Evolutionary conservation across 257 asterid genomes (phyloP).

Genomic region (Parsonsia alboflavescens): DNA sequence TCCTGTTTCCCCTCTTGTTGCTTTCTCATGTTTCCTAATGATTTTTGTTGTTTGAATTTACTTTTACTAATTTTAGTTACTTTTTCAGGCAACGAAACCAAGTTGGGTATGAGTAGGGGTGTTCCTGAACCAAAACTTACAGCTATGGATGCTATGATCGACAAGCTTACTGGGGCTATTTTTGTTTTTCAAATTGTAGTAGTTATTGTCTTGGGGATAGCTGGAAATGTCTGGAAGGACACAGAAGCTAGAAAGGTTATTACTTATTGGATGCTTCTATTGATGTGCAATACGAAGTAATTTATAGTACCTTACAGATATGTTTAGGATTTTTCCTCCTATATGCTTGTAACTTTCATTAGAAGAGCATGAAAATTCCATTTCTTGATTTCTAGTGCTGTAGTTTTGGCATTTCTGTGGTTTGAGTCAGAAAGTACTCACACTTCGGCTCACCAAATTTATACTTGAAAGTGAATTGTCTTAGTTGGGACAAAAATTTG

Average conservation of each 20-base stretch:
- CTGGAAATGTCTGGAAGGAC: slow-evolving; percentile 98
- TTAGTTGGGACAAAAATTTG: not conserved
- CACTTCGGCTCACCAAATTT: not conserved
- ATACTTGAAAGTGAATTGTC: not conserved
- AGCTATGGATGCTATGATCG: slow-evolving; percentile 99
- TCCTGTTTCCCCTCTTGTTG: not conserved
- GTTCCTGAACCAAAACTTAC: slow-evolving; percentile 98
- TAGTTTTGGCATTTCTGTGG: not conserved
- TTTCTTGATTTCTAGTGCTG: not conserved
- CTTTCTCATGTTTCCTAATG: not conserved
- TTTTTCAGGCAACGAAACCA: slow-evolving; percentile 82
- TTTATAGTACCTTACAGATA: not conserved
- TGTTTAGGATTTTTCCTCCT: not conserved
- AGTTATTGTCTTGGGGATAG: slow-evolving; percentile 91
- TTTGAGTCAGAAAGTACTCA: not conserved
- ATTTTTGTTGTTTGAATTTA: not conserved
- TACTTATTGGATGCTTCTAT: slow-evolving; percentile 13
- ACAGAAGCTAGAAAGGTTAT: slow-evolving; percentile 90
- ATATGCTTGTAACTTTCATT: not conserved
- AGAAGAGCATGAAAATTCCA: not conserved
- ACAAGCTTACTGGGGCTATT: slow-evolving; percentile 98
- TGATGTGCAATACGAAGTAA: not conserved
- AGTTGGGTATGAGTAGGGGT: slow-evolving; percentile 98
- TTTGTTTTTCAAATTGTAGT: slow-evolving; percentile 93
- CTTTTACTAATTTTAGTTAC: not conserved